Evolutionary conservation across 2,329 filamentous ascomycete species (phyloP).

Genomic region (Beauveria australis): DNA sequence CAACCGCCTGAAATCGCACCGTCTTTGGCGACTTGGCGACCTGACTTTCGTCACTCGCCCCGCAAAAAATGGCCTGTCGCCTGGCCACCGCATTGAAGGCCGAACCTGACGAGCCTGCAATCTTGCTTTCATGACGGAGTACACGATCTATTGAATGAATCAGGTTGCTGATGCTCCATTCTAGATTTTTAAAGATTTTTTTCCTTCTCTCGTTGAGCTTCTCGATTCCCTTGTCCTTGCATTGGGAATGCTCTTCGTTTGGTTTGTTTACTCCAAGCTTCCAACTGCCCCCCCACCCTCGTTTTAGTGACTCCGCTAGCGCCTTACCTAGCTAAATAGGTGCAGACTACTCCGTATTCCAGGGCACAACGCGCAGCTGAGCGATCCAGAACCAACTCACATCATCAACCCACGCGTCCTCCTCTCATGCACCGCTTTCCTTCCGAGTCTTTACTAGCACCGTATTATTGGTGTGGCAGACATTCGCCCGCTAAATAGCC

Average conservation of each 20-base stretch:
- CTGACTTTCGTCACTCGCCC: not conserved
- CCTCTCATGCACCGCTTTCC: not conserved
- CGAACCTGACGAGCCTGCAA: not conserved
- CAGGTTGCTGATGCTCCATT: not conserved
- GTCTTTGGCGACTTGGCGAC: not conserved
- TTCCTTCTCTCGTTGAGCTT: too few relatives aligned
- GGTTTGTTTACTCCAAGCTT: too few relatives aligned
- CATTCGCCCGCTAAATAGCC: not conserved
- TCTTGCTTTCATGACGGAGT: not conserved
- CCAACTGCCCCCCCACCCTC: not conserved
- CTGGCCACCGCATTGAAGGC: not conserved
- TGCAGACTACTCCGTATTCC: not conserved
- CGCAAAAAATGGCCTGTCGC: not conserved
- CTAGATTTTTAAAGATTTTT: too few relatives aligned
- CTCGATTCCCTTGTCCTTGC: too few relatives aligned
- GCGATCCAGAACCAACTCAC: not conserved
- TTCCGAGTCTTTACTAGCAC: not conserved
- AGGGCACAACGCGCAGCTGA: not conserved
- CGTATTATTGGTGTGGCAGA: not conserved
- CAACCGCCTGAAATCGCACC: too few relatives aligned
- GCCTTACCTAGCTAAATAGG: too few relatives aligned
- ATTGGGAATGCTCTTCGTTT: too few relatives aligned
- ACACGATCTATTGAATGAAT: not conserved
- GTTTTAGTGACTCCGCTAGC: too few relatives aligned
- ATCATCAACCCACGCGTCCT: constrained; percentile 2